Base-by-base conservation (phyloP, 2,329 filamentous ascomycete species). In the Pleurostoma richardsiae region DNA sequence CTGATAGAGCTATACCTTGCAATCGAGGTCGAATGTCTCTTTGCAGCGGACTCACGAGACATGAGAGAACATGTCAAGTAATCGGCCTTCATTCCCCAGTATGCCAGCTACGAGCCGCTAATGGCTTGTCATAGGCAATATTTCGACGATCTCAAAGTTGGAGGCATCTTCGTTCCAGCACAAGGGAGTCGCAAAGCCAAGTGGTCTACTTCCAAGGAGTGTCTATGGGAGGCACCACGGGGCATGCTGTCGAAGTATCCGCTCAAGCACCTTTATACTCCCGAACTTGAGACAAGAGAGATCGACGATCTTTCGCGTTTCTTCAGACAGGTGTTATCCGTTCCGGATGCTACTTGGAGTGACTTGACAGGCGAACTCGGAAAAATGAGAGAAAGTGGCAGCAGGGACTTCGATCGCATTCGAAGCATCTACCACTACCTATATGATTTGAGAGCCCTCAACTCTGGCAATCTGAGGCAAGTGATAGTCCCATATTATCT, bases 171-270 rank as follows among this genome's bases (percentile, higher is more conserved):
- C 4, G 26, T 1, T n/a, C 19, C 19, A 19, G 19, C 19, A 19
- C 19, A 19, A 19, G 19, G 19, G 19, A 19, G 19, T 19, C 19
- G 19, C 19, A 19, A 19, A 19, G 19, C 19, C 19, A 19, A 19
- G 19, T 52, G 50, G 50, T 36, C 41, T 1, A 44, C 29, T 8
- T 26, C 31, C 4, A 30, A 38, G 7, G 10, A 45, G 6, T 50
- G 47, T 43, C 42, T 55, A 10, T 53, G 53, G 53, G 27, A 40
- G 3, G 44, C 49, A 6, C 33, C 48, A 6, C 40, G 29, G 4
- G 10, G 40, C 3, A n/a, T 53, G 48, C 6, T 8, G 4, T 44
- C 49, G 3, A 53, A 41, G 19, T 30, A 8, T 27, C 39, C 30
- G 5, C 26, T 52, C 4, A 7, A 43, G 30, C 27, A n/a, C 6